These are phyloP conservation scores for Phaeosphaeria sp. DNA, from an alignment of 2,329 filamentous ascomycete genomes.

Conservation along the genomic window DNA sequence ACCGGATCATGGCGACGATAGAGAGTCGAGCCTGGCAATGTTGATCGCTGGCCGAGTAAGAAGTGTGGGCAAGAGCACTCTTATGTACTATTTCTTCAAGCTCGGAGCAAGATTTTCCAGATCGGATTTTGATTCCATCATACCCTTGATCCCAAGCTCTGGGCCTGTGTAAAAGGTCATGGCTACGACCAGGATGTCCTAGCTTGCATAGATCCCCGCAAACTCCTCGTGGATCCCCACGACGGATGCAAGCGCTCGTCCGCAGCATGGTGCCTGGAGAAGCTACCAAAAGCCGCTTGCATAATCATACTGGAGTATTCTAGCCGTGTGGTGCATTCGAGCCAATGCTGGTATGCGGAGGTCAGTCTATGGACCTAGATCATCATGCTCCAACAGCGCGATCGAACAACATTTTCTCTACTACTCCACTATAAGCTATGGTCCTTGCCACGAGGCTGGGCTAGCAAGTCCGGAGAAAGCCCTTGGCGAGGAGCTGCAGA, in stretches of 20 bases:
- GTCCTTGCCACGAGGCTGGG: conserved; percentile 11
- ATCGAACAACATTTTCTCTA: background rate
- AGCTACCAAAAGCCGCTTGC: conserved; percentile 15
- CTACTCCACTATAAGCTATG: conserved; percentile 10
- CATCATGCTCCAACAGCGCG: background rate
- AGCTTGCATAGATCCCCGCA: conserved; percentile 29
- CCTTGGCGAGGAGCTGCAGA: conserved; percentile 14
- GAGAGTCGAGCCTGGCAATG: background rate
- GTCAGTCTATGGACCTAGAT: conserved; percentile 1
- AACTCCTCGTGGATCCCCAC: conserved; percentile 26
- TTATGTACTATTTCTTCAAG: conserved; percentile 2
- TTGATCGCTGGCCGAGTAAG: background rate
- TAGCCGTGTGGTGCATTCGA: background rate
- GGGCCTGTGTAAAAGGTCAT: conserved; percentile 16
- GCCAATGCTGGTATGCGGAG: conserved; percentile 15
- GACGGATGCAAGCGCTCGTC: conserved; percentile 19
- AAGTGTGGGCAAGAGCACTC: background rate
- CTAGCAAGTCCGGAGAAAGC: conserved; percentile 23
- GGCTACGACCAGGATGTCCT: conserved; percentile 20
- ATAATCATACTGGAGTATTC: conserved; percentile 2
- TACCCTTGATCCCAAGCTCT: conserved; percentile 15
- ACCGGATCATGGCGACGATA: conserved; percentile 26
- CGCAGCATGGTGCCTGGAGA: conserved; percentile 22
- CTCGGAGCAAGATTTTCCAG: conserved; percentile 3
- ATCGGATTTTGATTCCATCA: conserved; percentile 17